phyloP scores from a whole-genome alignment of 2,329 filamentous ascomycete genomes.

The Orbilia blumenaviensis region DNA sequence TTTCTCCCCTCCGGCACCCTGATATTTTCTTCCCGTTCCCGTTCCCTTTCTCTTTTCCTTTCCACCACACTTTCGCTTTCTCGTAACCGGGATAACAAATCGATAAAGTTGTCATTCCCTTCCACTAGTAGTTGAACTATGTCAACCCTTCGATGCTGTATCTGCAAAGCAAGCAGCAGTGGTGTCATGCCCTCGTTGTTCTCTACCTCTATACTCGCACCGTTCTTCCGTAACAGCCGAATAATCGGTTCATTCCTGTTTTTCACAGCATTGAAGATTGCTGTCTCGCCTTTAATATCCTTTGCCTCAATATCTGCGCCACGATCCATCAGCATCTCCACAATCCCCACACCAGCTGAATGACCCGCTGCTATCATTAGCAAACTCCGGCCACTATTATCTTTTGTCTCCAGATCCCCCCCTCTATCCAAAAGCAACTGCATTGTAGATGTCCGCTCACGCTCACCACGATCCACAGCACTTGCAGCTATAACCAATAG shows the following conservation, averaged over 20 bases:
- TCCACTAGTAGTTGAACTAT: too few relatives aligned
- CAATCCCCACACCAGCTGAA: background rate
- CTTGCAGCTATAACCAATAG: background rate
- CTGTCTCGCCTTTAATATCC: background rate
- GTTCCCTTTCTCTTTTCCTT: too few relatives aligned
- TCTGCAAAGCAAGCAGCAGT: background rate
- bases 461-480: too few relatives aligned
- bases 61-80: too few relatives aligned
- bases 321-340: background rate
- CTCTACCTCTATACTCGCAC: background rate
- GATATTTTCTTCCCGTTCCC: too few relatives aligned
- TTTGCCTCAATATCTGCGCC: background rate
- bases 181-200: background rate
- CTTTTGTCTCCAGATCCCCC: background rate
- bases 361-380: background rate
- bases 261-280: background rate
- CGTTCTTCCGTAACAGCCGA: background rate
- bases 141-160: background rate
- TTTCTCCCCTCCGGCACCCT: too few relatives aligned
- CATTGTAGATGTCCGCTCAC: background rate
- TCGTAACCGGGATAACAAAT: too few relatives aligned
- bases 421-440: background rate
- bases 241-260: background rate
- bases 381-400: background rate
- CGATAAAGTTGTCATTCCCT: too few relatives aligned